phyloP scores from a whole-genome alignment of 495 filamentous ascomycete species.

The Aspergillus avenaceus region DNA sequence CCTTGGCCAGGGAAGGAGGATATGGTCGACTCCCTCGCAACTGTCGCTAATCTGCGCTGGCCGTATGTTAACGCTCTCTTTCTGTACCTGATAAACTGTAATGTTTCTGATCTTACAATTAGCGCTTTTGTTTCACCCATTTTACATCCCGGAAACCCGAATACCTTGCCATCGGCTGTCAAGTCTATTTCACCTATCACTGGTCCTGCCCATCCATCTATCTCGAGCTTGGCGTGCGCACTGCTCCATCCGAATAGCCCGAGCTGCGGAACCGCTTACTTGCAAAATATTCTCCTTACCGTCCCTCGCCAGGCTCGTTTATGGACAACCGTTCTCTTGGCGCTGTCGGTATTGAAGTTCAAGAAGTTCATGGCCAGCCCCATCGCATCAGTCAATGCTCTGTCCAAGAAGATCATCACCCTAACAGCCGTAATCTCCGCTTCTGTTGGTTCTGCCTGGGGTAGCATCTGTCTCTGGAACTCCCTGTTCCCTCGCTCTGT shows the following conservation, averaged over 20 bases:
- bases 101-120: background rate
- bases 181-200: slow-evolving; percentile 70
- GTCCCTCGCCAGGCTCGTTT: slow-evolving; percentile 76
- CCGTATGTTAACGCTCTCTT: slow-evolving; percentile 56
- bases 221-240: slow-evolving; percentile 80
- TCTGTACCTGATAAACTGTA: background rate
- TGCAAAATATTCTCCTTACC: slow-evolving; percentile 74
- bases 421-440: slow-evolving; percentile 72
- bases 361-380: slow-evolving; percentile 63
- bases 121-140: slow-evolving; percentile 80
- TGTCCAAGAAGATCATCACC: slow-evolving; percentile 60
- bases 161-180: slow-evolving; percentile 62
- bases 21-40: slow-evolving; percentile 74
- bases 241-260: slow-evolving; percentile 86
- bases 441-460: slow-evolving; percentile 78
- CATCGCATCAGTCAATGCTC: slow-evolving; percentile 54
- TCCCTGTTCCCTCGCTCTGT: slow-evolving; percentile 66
- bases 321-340: slow-evolving; percentile 65
- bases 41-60: slow-evolving; percentile 78
- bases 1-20: slow-evolving; percentile 73
- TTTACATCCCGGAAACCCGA: slow-evolving; percentile 66
- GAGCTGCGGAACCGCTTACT: slow-evolving; percentile 78
- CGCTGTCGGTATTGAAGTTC: slow-evolving; percentile 63
- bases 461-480: slow-evolving; percentile 81
- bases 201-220: slow-evolving; percentile 77